Base-by-base conservation (phyloP, 768 basidiomycete species). In the Trametes meyenii region DNA sequence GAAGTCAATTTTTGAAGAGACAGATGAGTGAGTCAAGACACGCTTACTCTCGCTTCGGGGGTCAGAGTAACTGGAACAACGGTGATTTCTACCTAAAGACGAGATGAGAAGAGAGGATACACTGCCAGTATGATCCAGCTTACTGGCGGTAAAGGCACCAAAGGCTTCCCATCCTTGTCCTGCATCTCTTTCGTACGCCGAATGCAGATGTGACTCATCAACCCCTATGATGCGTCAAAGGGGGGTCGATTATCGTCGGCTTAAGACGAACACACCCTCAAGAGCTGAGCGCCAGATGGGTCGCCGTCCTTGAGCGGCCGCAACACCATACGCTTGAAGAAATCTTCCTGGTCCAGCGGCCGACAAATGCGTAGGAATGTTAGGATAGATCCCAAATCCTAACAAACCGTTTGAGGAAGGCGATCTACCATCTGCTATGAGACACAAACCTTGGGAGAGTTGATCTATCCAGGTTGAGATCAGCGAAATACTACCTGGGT, bases 101-200 rank as follows among this genome's bases (percentile, higher is more conserved):
- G 40, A 19, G 16, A 35, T 42, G 19, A 21, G 16, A 16, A 36
- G 23, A 29, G 16, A 51, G 44, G 11, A 3, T 13, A 10, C 14
- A 10, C 44, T 5, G 16, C 19, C 5, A 19, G 35, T 17, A 16
- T 3, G 29, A 50, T 8, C 17, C 2, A n/a, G 60, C 74, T 69
- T 69, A 85, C 86, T 5, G 88, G 84, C 39, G 95, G 94, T 13
- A 97, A 79, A 14, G 86, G 80, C 2, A 97, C 83, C 8, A 97
- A 77, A 16, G 80, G 75, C 17, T 87, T 86, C 19, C 95, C 95
- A 17, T 84, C 73, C 7, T 77, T 80, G 70, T 96, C 92, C 81
- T 91, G 89, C 89, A 96, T 95, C 86, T 94, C 92, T 73, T 94
- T 94, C 16, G 92, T 94, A 44, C 92, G 83, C 24, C 92, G 86